A percentile compares a stretch with the other conserved stretches of the same genome.
Conservation (phyloP, 2,329 filamentous ascomycete species). For the Davidsoniella eucalypti region DNA sequence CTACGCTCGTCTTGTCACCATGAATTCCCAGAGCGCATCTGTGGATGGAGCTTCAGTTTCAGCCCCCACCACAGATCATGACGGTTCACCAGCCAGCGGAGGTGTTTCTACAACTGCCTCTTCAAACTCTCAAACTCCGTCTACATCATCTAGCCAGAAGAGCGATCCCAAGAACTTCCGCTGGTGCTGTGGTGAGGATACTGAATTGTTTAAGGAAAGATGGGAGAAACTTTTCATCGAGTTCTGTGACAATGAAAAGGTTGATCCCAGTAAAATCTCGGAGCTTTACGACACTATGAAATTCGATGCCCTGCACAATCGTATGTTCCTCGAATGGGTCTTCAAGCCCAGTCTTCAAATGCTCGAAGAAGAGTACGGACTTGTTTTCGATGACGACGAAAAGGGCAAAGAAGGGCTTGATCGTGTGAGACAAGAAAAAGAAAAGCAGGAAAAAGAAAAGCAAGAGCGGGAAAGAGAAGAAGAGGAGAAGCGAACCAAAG, state of each 20-base stretch:
- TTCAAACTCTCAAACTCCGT: background rate
- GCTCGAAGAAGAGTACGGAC: conserved; percentile 51
- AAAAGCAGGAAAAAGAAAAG: conserved; percentile 21
- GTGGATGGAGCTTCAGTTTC: background rate
- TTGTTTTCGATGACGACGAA: conserved; percentile 18
- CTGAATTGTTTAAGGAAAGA: conserved; percentile 83
- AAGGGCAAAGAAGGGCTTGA: conserved; percentile 19
- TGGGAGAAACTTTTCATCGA: conserved; percentile 98
- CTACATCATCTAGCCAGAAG: conserved; percentile 1
- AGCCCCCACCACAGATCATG: background rate
- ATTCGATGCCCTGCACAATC: conserved; percentile 92
- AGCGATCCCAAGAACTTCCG: conserved; percentile 24
- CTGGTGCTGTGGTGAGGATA: conserved; percentile 94
- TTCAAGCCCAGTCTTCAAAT: conserved; percentile 76
- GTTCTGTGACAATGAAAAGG: conserved; percentile 92
- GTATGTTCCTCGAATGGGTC: conserved; percentile 91
- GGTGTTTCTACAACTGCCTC: background rate
- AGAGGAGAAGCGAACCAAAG: conserved; percentile 19
- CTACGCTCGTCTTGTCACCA: conserved; percentile 58
- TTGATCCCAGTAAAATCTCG: conserved; percentile 95
- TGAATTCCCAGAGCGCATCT: background rate
- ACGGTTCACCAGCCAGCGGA: too few species aligned
- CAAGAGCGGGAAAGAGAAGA: conserved; percentile 24
- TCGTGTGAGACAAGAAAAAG: conserved; percentile 17
- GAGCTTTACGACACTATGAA: conserved; percentile 99